Evolutionary conservation across 1,284 basidiomycete genomes (phyloP).

Genomic region (Naganishia liquefaciens): DNA sequence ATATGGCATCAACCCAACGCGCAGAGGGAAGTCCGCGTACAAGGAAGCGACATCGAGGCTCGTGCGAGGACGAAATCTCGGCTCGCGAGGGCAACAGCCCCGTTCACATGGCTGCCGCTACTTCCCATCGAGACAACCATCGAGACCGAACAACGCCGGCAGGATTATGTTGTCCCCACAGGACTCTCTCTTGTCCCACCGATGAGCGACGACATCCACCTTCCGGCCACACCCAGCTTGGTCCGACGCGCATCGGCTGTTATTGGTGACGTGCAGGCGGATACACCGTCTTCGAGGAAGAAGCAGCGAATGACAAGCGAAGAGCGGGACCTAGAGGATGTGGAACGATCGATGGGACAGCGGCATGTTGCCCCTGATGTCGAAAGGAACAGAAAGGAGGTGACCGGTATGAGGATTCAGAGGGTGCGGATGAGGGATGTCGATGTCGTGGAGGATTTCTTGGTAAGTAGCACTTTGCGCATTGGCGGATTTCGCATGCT

Average conservation of each 20-base stretch:
- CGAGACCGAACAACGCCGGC: too few relatives aligned
- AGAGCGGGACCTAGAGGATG: not conserved
- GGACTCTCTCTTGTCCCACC: not conserved
- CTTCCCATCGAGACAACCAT: conserved; percentile 13
- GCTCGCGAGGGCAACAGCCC: not conserved
- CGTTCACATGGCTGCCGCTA: conserved; percentile 24
- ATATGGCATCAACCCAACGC: conserved; percentile 14
- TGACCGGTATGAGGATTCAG: not conserved
- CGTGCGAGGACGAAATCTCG: not conserved
- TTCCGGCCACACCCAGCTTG: not conserved
- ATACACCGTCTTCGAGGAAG: not conserved
- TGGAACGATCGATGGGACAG: not conserved
- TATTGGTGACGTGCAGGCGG: not conserved
- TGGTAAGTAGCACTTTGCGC: conserved; percentile 6
- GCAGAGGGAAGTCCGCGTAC: not conserved
- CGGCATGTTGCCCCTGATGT: not conserved
- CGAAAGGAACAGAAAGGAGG: too few relatives aligned
- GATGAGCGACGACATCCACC: not conserved
- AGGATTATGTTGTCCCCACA: not conserved
- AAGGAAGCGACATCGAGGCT: not conserved
- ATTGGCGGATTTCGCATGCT: not conserved
- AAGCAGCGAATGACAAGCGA: not conserved
- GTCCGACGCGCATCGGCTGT: too few relatives aligned
- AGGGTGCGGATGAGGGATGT: conserved; percentile 24
- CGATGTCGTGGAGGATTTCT: conserved; percentile 18